Base-by-base conservation (phyloP, 1,284 basidiomycete genomes). In the Phlebopus sp. region DNA sequence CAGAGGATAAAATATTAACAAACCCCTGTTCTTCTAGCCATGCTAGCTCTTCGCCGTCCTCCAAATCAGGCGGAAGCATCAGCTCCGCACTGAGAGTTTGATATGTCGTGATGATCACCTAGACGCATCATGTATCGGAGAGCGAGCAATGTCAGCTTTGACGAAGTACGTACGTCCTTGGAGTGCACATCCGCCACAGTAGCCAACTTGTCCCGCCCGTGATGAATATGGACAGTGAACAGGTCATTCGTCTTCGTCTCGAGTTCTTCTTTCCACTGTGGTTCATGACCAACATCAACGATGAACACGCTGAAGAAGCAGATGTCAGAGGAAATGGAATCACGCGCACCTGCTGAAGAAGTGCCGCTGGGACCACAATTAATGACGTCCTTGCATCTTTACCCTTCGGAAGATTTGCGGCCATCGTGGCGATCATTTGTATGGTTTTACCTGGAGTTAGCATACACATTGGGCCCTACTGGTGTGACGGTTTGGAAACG, bases 401-500 rank as follows among this genome's bases (percentile, higher is more conserved):
- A 29, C 27, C 54, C 0, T 57, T 60, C 0, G 82, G 78, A 56
- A 73, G 70, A 55, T 86, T 84, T 58, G 73, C 71, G 19, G 73
- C 74, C 82, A 86, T 86, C 0, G 79, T 80, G 1, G 82, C 84
- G 50, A 87, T 86, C 80, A 84, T 84, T 59, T 86, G 83, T 7
- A 86, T 78, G 8, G 82, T 85, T 67, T 84, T 83, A 4, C 79
- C 76, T 78, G 42, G 14, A 9, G 27, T 42, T 31, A 41, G 38
- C 11, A 18, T 21, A 31, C 14, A 8, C 18, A 3, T 23, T 44
- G 19, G 51, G 19, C 17, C 10, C 15, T 18, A 25, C 18, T 15
- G 10, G 3, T 37, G 19, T 18, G 18, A 14, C 8, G 6, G 7
- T 37, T 19, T 2, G 13, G 11, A 14, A 42, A 19, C n/a, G n/a